Base-by-base conservation (phyloP, 208 protist species). In the Trypanosoma avium region DNA sequence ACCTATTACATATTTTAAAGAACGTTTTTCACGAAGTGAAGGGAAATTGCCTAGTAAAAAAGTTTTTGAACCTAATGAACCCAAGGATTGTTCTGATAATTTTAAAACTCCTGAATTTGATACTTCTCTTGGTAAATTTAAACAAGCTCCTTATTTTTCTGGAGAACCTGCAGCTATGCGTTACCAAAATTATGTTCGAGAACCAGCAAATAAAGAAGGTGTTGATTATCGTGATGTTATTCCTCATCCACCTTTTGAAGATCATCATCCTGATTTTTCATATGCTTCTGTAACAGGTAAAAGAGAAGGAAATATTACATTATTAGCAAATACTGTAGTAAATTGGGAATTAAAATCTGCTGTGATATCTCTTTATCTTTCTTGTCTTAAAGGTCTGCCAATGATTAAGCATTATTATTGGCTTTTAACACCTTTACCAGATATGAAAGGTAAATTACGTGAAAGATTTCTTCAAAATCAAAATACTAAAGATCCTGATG, bases 371-470 rank as follows among this genome's bases (percentile, higher is more conserved):
- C 73, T 95, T 48, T 95, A 95, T 70, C 85, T 84, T 13, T 75
- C 82, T 30, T 90, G 81, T 46, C 70, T 95, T n/a, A 91, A 92
- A 43, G 65, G 78, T 1, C 63, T 95, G 4, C 86, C 89, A 0
- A 80, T 95, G 65, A 64, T 92, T n/a, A 95, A 95, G 71, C 89
- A 95, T 65, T 93, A 82, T 60, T 95, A 92, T 74, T 93, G 80
- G 77, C 81, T 95, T 15, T 42, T 83, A 30, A 88, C 80, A 15
- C 86, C 89, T 0, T 75, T 95, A 27, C 82, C 82, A 24, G 64
- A 90, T 19, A 92, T 95, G 86, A 92, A 95, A 69, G 66, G 70
- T 30, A 90, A 92, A 45, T 77, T 95, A 56, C 86, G 89, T 22
- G 64, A 85, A 15, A 81, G 86, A 29, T 95, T 95, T 70, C 54